Evolutionary conservation across 2,329 filamentous ascomycete genomes (phyloP).

Genomic region (Ceratocystis colombiana): DNA sequence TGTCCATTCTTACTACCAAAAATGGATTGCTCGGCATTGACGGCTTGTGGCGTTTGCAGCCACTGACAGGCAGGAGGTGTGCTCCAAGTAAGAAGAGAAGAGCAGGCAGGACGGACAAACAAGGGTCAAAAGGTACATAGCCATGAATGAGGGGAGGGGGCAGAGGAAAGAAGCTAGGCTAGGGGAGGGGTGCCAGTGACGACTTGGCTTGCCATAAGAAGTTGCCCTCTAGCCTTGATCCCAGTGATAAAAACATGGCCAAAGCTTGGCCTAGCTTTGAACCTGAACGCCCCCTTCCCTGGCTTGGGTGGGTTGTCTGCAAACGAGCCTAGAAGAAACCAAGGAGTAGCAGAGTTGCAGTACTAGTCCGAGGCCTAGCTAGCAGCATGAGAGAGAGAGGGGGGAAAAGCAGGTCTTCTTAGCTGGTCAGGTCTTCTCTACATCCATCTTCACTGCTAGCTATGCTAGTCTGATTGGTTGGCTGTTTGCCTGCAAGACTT

Average conservation of each 20-base stretch:
- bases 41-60: conserved; percentile 14
- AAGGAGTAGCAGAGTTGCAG: conserved; percentile 7
- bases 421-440: too few relatives aligned
- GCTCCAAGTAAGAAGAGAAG: not conserved
- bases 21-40: not conserved
- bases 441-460: too few relatives aligned
- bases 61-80: conserved; percentile 11
- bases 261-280: conserved; percentile 7
- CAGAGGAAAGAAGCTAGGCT: not conserved
- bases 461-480: too few relatives aligned
- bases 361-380: not conserved
- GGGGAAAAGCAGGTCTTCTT: too few relatives aligned
- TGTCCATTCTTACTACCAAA: not conserved
- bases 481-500: not conserved
- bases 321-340: not conserved
- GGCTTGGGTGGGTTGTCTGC: not conserved
- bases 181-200: not conserved
- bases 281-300: not conserved
- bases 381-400: too few relatives aligned
- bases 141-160: not conserved
- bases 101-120: not conserved
- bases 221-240: not conserved
- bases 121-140: conserved; percentile 4
- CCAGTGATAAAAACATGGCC: conserved; percentile 8
- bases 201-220: not conserved